Base-by-base conservation (phyloP, 2,329 filamentous ascomycete species). In the Fusarium phyllophilum region DNA sequence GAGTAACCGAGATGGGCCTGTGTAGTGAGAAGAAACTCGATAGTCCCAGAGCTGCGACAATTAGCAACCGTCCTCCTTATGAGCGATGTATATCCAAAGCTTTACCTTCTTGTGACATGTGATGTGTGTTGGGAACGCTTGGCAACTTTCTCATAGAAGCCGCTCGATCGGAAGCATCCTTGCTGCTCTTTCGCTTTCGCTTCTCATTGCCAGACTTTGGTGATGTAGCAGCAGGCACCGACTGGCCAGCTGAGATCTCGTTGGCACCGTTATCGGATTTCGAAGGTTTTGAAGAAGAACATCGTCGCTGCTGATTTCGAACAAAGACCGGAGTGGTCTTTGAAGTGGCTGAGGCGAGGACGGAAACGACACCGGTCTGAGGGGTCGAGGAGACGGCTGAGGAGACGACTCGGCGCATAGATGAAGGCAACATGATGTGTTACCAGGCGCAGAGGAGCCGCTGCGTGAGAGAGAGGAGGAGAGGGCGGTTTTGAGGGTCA, bases 1-100 rank as follows among this genome's bases (percentile, higher is more conserved):
- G 91, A 56, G 92, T 95, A 75, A 98, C 90, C 62, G 94, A 97
- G 79, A 99, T 96, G 51, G 96, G 96, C 70, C 96, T 92, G 84
- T 99, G 94, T 75, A 97, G 92, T 72, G 95, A 97, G 86, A 98
- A 98, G 88, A 99, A 98, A 68, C 93, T 93, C 13, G 96, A 96
- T 51, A 97, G 87, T 73, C 93, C 92, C 70, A 98, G 89, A 79
- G 97, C 96, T 98, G 75, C 10, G 72, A 79, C 58, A 76, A 75
- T 59, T 76, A 60, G 45, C 55, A 46, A 61, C 22, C 31, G 8
- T 24, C 13, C 34, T 26, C 14, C 3, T 12, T 29, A n/a, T 26
- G 34, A 24, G 29, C 24, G 20, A 24, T 33, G 20, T 12, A 10
- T 12, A 24, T 17, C 42, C 11, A 39, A 24, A 45, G 49, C 39